Evolutionary conservation across 345 rosid genomes (phyloP), one percentile per base, ranked within the genome.

Genomic region (Arabidopsis suecica): DNA sequence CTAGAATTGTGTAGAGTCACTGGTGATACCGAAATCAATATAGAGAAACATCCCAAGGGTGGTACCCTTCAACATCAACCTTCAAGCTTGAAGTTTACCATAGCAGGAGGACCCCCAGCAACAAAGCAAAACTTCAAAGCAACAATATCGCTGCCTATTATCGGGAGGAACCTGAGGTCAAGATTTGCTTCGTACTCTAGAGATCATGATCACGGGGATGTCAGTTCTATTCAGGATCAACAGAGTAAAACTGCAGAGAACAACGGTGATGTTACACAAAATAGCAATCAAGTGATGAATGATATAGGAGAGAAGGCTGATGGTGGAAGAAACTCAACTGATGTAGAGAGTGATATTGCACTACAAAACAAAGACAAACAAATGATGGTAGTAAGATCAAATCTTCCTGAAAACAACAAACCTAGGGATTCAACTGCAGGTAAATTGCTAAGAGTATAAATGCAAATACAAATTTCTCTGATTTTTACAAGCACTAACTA

Each of bases 51-150:
- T 74, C 48, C 74, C 50, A 79, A 79, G 40, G 59, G 57, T 69
- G 63, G 63, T 68, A 44, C 74, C 50, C 68, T 75, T 50, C 73
- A 82, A 33, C 80, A 63, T 30, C 81, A 71, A 66, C 68, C 77
- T 13, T 82, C 95, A 48, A 79, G 58, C 84, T 81, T 86, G 69
- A 87, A 84, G 42, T 81, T 89, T 58, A 88, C 91, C 25, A 93
- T 95, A 82, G 99, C 97, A 11, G 97, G 99, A 57, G 99, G 98
- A 76, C 97, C 91, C 9, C 94, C 89, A 41, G 91, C 98, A 32
- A 85, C 96, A 61, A 82, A 75, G 70, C 97, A 91, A 76, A 93
- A 88, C 82, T 91, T 90, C 76, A 96, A 88, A 83, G 97, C 99
- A 50, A 88, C 83, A 54, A 87, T 96, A 66, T 87, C 93, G 5